A percentile compares a stretch with the other conserved stretches of the same genome.
Conservation (phyloP, 768 basidiomycete species). For the Suillus discolor region DNA sequence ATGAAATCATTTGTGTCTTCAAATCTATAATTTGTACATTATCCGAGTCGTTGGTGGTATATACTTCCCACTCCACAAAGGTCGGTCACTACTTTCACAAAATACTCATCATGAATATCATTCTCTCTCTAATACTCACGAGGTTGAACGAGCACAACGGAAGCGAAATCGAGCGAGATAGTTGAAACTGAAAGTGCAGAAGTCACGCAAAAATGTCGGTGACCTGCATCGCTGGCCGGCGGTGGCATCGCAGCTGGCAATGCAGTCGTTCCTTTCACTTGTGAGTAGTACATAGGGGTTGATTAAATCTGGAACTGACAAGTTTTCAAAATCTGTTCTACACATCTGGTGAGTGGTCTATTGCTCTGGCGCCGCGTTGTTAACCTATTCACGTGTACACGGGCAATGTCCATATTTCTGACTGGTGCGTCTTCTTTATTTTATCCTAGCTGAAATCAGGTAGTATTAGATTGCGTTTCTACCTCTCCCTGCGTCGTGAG, state of each 20-base stretch:
- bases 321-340: constrained; percentile 26
- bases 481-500: constrained; percentile 42
- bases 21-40: no score
- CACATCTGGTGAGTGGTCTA: constrained; percentile 33
- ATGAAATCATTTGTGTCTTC: no score
- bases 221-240: no score
- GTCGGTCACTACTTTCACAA: no score
- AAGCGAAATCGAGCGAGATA: no score
- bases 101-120: no score
- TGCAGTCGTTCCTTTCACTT: constrained; percentile 49
- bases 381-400: not conserved
- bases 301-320: constrained; percentile 1
- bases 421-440: not conserved
- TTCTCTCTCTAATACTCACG: no score
- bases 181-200: no score
- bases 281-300: constrained; percentile 23
- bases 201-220: no score
- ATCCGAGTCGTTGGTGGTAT: no score
- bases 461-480: constrained; percentile 37
- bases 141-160: no score
- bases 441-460: not conserved
- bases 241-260: constrained; percentile 36
- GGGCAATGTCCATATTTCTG: constrained; percentile 33
- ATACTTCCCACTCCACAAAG: no score
- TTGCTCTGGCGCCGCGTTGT: not conserved